A percentile compares a stretch with the other conserved stretches of the same genome.
phyloP scores from a whole-genome alignment of 73 alveolate species.

The Paramecium primaurelia region DNA sequence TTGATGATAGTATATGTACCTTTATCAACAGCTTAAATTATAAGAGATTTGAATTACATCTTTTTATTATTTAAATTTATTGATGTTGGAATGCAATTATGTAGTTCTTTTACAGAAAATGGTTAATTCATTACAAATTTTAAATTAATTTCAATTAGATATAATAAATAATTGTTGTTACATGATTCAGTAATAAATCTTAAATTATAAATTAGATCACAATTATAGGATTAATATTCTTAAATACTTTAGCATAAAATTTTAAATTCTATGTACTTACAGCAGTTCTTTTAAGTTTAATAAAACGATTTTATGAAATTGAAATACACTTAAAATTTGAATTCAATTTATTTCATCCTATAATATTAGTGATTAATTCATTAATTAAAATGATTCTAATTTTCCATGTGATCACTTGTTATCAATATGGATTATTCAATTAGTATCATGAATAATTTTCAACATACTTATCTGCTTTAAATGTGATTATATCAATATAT shows the following conservation, averaged over 20 bases:
- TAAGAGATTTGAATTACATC: neutral
- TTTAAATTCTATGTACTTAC: neutral
- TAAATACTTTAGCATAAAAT: neutral
- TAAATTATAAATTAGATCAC: neutral
- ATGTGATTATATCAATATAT: neutral
- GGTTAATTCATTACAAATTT: neutral
- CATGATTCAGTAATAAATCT: neutral
- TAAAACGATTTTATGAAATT: neutral
- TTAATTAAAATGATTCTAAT: neutral
- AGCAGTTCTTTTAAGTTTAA: neutral
- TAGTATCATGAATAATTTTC: neutral
- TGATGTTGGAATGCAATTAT: neutral
- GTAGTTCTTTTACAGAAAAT: neutral
- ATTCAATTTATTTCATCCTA: neutral
- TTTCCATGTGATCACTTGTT: conserved; percentile 11
- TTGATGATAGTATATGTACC: neutral
- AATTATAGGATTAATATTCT: neutral
- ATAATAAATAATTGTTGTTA: neutral
- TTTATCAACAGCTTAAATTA: neutral
- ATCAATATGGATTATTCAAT: neutral
- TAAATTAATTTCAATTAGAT: neutral
- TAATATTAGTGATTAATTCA: neutral
- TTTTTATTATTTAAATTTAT: neutral
- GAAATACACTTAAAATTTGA: neutral
- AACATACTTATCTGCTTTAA: neutral